Percentiles rank a stretch among this genome's conserved stretches.
phyloP scores from a whole-genome alignment of 768 basidiomycete genomes.

The Paxillus rubicundulus region DNA sequence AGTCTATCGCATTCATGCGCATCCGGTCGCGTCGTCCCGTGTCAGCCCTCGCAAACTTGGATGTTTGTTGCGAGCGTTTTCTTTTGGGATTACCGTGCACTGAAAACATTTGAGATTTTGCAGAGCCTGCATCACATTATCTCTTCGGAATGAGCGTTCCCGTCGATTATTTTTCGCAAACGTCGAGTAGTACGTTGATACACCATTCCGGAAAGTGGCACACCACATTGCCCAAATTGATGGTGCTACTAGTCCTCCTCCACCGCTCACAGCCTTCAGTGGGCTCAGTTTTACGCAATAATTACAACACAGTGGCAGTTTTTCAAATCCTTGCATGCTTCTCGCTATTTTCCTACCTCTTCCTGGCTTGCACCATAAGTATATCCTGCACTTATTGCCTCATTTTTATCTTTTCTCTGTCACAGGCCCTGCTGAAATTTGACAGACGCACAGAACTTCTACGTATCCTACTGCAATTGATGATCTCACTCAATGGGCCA shows the following conservation, averaged over 20 bases:
- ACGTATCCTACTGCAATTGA: slow-evolving; percentile 15
- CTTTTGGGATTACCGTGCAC: not conserved
- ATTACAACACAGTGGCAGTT: slow-evolving; percentile 28
- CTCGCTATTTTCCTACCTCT: slow-evolving; percentile 8
- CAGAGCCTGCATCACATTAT: not conserved
- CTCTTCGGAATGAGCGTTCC: not conserved
- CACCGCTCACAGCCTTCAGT: slow-evolving; percentile 10
- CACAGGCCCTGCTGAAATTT: not conserved
- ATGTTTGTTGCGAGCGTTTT: not conserved
- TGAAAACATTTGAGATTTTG: not conserved
- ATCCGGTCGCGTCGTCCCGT: slow-evolving; percentile 5
- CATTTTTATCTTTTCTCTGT: not conserved
- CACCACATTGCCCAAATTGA: slow-evolving; percentile 16
- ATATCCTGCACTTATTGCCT: not conserved
- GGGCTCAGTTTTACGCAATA: slow-evolving; percentile 32
- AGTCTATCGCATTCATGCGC: slow-evolving; percentile 1
- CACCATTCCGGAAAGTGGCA: slow-evolving; percentile 7
- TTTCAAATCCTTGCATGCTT: slow-evolving; percentile 8
- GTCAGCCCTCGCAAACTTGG: not conserved
- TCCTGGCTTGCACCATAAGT: not conserved
- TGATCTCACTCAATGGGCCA: slow-evolving; percentile 22
- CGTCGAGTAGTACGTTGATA: not conserved
- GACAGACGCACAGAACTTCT: slow-evolving; percentile 7
- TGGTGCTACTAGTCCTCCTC: slow-evolving; percentile 10
- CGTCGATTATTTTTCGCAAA: not conserved